phyloP scores from a whole-genome alignment of 176 grass and related monocot species.

The Coix lacrymajobi region DNA sequence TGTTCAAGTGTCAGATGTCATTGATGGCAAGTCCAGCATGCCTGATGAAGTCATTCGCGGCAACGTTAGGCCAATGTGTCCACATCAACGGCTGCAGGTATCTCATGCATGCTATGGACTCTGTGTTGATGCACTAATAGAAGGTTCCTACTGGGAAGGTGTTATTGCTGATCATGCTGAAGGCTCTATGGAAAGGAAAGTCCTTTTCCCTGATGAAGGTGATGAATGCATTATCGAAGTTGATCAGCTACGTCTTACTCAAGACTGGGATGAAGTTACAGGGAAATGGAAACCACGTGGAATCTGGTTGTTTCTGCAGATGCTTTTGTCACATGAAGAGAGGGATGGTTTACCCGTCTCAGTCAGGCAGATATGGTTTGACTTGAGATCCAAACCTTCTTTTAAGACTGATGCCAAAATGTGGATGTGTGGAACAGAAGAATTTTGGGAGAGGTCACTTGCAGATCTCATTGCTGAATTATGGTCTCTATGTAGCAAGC shows the following conservation, averaged over 20 bases:
- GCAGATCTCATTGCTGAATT: constrained; percentile 38
- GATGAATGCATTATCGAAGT: constrained; percentile 44
- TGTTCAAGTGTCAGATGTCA: constrained; percentile 40
- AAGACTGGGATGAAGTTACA: constrained; percentile 66
- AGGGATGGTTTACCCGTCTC: constrained; percentile 46
- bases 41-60: constrained; percentile 13
- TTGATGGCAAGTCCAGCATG: constrained; percentile 35
- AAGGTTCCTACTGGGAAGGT: constrained; percentile 81
- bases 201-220: constrained; percentile 74
- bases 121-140: constrained; percentile 52
- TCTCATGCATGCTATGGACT: constrained; percentile 47
- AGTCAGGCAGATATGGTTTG: constrained; percentile 65
- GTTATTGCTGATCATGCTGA: constrained; percentile 56
- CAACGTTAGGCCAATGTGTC: constrained; percentile 26
- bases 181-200: constrained; percentile 34
- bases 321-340: constrained; percentile 46
- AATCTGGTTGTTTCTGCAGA: constrained; percentile 61
- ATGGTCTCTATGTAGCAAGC: constrained; percentile 33
- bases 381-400: constrained; percentile 36
- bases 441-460: constrained; percentile 43
- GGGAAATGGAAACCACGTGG: constrained; percentile 62
- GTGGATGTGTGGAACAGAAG: constrained; percentile 52
- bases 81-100: constrained; percentile 24
- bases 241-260: constrained; percentile 48
- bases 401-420: constrained; percentile 33